Conservation (phyloP, 306 rosid genomes). For the Quercus alba region DNA sequence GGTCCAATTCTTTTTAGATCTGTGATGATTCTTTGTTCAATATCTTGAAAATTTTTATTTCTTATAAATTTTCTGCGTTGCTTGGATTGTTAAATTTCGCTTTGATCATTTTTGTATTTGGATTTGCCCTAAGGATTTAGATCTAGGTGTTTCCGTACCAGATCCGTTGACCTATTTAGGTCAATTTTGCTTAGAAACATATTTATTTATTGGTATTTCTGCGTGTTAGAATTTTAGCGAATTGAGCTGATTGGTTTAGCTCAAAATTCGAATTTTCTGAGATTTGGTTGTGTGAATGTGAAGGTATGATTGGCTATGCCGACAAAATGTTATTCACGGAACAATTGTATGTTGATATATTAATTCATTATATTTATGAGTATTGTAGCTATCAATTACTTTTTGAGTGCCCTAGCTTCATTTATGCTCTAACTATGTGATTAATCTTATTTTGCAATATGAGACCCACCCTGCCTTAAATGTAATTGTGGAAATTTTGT, state of each 20-base stretch:
- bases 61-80: neutral
- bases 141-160: neutral
- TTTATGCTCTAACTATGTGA: neutral
- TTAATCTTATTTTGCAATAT: neutral
- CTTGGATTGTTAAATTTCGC: neutral
- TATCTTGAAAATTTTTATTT: constrained; percentile 11
- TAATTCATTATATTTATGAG: too few relatives aligned
- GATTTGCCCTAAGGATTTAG: neutral
- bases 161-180: neutral
- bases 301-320: neutral
- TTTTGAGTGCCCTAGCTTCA: too few relatives aligned
- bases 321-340: neutral
- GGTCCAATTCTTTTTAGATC: constrained; percentile 34
- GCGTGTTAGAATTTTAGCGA: neutral
- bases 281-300: neutral
- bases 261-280: neutral
- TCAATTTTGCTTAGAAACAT: neutral
- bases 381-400: too few relatives aligned
- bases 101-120: neutral
- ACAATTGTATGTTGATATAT: neutral
- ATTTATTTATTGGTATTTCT: neutral
- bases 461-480: too few relatives aligned
- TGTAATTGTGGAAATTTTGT: neutral
- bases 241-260: neutral
- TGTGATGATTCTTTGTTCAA: constrained; percentile 1